These are phyloP conservation scores for Fusarium drepaniforme DNA, from an alignment of 2,329 filamentous ascomycete genomes.

Conservation along the genomic window DNA sequence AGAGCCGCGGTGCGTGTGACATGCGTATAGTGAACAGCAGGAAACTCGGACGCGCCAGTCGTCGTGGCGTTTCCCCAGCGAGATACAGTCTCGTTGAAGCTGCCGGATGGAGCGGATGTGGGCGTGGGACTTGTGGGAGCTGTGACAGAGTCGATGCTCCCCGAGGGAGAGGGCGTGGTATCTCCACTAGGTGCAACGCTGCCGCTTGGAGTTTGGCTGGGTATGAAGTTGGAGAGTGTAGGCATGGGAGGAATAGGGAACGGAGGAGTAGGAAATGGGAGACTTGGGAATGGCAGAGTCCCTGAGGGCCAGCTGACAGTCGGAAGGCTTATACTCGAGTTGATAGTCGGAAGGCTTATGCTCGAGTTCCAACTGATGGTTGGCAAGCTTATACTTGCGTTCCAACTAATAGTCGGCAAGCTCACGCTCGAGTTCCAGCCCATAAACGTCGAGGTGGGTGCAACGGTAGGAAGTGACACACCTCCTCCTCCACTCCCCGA, in stretches of 20 bases:
- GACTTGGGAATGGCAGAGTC: background rate
- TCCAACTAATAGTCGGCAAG: conserved; percentile 12
- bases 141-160: conserved; percentile 20
- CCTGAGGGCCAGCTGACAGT: conserved; percentile 7
- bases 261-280: background rate
- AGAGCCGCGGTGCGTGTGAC: conserved; percentile 46
- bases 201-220: conserved; percentile 3
- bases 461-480: conserved; percentile 13
- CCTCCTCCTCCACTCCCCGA: conserved; percentile 11
- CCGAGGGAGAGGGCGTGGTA: background rate
- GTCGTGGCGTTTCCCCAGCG: conserved; percentile 21
- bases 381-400: conserved; percentile 20
- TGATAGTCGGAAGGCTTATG: background rate
- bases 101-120: conserved; percentile 3
- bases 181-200: background rate
- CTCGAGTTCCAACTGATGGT: background rate
- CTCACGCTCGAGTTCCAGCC: conserved; percentile 31
- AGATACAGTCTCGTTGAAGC: conserved; percentile 20
- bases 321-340: background rate
- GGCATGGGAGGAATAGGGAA: background rate
- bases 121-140: conserved; percentile 25
- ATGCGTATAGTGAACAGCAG: conserved; percentile 49
- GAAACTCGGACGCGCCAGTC: conserved; percentile 27
- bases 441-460: conserved; percentile 2
- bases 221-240: background rate